Evolutionary conservation across 2,329 filamentous ascomycete genomes (phyloP).

Genomic region (Sporothrix brasiliensis): DNA sequence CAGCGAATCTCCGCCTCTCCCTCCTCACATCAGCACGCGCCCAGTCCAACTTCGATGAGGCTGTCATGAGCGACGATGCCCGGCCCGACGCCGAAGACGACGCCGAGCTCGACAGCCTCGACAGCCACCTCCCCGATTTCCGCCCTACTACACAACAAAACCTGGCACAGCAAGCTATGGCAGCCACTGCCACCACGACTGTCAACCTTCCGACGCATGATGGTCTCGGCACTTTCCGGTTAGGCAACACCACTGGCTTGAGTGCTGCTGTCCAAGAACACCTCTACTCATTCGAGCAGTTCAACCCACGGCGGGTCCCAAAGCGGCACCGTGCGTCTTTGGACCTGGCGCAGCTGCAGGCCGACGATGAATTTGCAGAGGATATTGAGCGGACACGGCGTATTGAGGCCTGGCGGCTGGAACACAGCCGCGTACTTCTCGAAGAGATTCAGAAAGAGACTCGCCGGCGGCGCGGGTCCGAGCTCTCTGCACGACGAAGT

Average conservation of each 20-base stretch:
- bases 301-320: constrained; percentile 69
- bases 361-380: constrained; percentile 59
- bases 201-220: constrained; percentile 79
- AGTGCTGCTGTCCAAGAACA: constrained; percentile 72
- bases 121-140: constrained; percentile 89
- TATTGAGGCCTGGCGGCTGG: constrained; percentile 89
- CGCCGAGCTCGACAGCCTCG: constrained; percentile 85
- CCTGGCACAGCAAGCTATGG: constrained; percentile 9
- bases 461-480: constrained; percentile 65
- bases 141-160: constrained; percentile 52
- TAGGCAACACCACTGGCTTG: constrained; percentile 57
- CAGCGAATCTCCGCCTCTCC: constrained; percentile 39
- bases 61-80: constrained; percentile 43
- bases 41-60: constrained; percentile 16
- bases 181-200: constrained; percentile 9
- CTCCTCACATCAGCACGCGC: constrained; percentile 38
- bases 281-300: constrained; percentile 84
- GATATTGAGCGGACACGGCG: constrained; percentile 76
- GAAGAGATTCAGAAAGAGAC: constrained; percentile 91
- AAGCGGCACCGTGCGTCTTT: constrained; percentile 58
- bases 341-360: constrained; percentile 54
- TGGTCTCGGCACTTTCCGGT: constrained; percentile 81
- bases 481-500: constrained; percentile 49
- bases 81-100: constrained; percentile 60
- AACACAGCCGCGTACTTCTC: constrained; percentile 82